These are phyloP conservation scores for Lodderomyces beijingensis DNA, from an alignment of 1,139 yeast species.

Conservation along the genomic window DNA sequence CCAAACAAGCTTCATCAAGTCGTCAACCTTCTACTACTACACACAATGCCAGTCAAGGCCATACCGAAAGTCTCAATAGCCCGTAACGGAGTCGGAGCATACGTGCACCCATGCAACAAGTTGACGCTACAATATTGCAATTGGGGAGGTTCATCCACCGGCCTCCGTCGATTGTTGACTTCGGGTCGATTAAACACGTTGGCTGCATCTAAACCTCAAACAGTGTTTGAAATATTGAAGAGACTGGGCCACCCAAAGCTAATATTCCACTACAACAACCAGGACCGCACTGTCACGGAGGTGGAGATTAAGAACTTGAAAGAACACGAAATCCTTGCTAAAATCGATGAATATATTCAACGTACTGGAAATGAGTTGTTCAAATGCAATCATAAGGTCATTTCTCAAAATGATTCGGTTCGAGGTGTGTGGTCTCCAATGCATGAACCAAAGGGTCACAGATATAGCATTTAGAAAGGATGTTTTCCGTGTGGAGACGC, in stretches of 20 bases:
- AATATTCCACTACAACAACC: slow-evolving; percentile 55
- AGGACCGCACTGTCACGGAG: slow-evolving; percentile 22
- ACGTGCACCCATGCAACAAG: slow-evolving; percentile 68
- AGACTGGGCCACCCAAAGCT: slow-evolving; percentile 81
- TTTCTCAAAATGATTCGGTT: slow-evolving; percentile 74
- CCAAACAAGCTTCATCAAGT: too few relatives aligned
- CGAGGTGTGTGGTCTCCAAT: slow-evolving; percentile 99
- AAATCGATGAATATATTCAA: slow-evolving; percentile 51
- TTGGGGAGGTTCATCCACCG: slow-evolving; percentile 93
- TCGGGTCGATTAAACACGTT: slow-evolving; percentile 50
- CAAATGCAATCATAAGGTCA: slow-evolving; percentile 62
- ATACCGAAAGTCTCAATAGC: slow-evolving; percentile 53
- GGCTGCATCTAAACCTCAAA: slow-evolving; percentile 58
- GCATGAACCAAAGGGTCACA: slow-evolving; percentile 65
- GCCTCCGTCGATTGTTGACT: slow-evolving; percentile 67
- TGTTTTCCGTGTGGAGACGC: too few relatives aligned
- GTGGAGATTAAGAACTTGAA: slow-evolving; percentile 51
- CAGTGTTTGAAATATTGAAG: slow-evolving; percentile 66
- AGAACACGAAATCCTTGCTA: slow-evolving; percentile 55
- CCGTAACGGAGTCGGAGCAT: slow-evolving; percentile 81
- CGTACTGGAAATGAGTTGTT: slow-evolving; percentile 38
- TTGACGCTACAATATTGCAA: slow-evolving; percentile 78
- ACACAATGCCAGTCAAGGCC: slow-evolving; percentile 46
- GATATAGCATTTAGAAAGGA: slow-evolving; percentile 65
- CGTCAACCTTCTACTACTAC: too few relatives aligned